Evolutionary conservation across 345 rosid species (phyloP), one percentile per base, ranked within the genome.

Genomic region (Pistacia atlantica): DNA sequence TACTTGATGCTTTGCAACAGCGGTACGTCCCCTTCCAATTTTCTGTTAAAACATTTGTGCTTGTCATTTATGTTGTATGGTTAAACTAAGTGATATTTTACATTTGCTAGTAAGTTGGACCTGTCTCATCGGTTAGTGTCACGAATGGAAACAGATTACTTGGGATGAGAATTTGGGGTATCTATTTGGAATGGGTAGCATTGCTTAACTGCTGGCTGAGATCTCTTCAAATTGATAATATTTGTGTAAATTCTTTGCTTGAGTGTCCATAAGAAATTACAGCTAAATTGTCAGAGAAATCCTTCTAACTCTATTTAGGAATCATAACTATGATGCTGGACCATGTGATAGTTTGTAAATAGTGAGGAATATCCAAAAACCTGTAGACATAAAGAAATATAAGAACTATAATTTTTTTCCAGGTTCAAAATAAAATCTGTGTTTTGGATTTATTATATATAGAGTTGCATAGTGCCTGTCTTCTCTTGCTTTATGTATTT

Each of bases 1-100:
- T 92, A 93, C 90, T 81, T 96, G 89, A 93, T 93, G 98, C 97
- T 96, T 75, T 84, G 95, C 84, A 93, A 92, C 75, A 89, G 81
- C 51, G 98, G 99, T 95, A 86, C 48, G 89, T 72, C 68, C 20
- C 48, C 22, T 48, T 71, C 68, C 48, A 38, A 38, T 38, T 38
- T 38, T 38, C 42, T 38, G 6, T 38, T 38, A 4, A 38, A 38
- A 2, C 42, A 38, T 38, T 6, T 38, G 42, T 38, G 42, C 42
- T 38, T 6, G 5, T 38, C 42, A 38, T 38, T 38, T 38, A 2
- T 38, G 42, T 38, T 38, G 42, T 38, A 38, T 38, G 42, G 42
- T 6, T 38, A 38, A 38, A 4, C 42, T 38, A 6, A 38, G 42
- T 2, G 42, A 38, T 38, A 2, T 35, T 38, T 28, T 28, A 25